A percentile compares a stretch with the other conserved stretches of the same genome.
Conservation (phyloP, 2,329 filamentous ascomycete species). For the Cryphonectria naterciae region DNA sequence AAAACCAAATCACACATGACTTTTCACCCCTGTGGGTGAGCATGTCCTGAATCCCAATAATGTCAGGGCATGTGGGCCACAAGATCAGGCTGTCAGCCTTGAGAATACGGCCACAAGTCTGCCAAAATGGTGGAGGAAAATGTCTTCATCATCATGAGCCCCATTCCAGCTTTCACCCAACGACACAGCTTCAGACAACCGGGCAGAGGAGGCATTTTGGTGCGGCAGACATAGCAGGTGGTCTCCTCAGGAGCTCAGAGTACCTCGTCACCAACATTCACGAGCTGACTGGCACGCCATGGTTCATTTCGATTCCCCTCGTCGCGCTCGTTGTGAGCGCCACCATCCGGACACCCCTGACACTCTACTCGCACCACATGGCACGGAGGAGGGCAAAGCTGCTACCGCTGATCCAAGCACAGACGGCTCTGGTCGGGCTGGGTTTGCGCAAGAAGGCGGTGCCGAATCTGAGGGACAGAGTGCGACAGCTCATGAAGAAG, state of each 20-base stretch:
- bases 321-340: constrained; percentile 52
- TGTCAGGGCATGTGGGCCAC: constrained; percentile 27
- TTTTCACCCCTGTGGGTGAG: neutral
- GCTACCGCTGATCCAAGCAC: constrained; percentile 40
- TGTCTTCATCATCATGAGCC: constrained; percentile 18
- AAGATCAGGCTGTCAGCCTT: constrained; percentile 25
- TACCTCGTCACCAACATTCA: constrained; percentile 51
- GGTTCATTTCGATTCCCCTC: constrained; percentile 59
- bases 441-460: constrained; percentile 28
- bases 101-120: constrained; percentile 12
- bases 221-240: constrained; percentile 37
- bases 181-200: constrained; percentile 1
- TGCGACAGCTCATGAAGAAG: constrained; percentile 36
- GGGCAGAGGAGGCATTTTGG: constrained; percentile 37
- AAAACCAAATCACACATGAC: constrained; percentile 13
- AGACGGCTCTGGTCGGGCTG: constrained; percentile 37
- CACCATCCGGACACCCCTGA: constrained; percentile 51
- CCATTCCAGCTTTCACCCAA: constrained; percentile 2
- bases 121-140: neutral
- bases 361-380: constrained; percentile 43
- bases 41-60: constrained; percentile 17
- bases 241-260: constrained; percentile 45
- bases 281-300: constrained; percentile 48
- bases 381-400: constrained; percentile 37
- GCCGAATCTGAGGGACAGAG: constrained; percentile 32